Conservation (phyloP, 1,139 yeast species). For the Hyphopichia khmerensis region DNA sequence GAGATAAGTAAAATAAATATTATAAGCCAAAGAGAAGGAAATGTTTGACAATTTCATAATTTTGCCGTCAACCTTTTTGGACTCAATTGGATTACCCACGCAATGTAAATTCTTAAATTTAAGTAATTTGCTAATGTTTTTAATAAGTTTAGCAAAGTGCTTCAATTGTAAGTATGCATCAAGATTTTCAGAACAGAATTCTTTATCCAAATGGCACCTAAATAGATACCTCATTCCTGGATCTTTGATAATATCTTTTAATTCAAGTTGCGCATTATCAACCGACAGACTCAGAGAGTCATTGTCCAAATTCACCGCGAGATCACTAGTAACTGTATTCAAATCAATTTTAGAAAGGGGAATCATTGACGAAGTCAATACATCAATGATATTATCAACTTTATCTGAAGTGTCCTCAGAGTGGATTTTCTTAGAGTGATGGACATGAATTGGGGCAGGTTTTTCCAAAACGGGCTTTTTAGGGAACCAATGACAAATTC, state of each 20-base stretch:
- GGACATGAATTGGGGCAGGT: neutral
- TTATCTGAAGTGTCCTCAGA: neutral
- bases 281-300: neutral
- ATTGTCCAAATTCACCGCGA: neutral
- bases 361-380: neutral
- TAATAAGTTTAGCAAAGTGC: conserved; percentile 30
- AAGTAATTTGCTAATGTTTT: conserved; percentile 17
- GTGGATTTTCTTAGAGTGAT: neutral
- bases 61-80: conserved; percentile 20
- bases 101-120: conserved; percentile 14
- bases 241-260: conserved; percentile 56
- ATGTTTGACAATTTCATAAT: conserved; percentile 46
- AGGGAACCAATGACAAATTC: conserved; percentile 22
- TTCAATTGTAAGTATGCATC: conserved; percentile 65
- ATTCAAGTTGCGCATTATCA: neutral
- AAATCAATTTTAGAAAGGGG: neutral
- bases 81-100: conserved; percentile 5
- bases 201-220: conserved; percentile 58
- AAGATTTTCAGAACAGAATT: conserved; percentile 73
- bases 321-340: neutral
- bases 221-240: conserved; percentile 79
- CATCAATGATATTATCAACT: neutral
- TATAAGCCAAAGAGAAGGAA: conserved; percentile 57
- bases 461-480: neutral
- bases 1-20: conserved; percentile 65